These are phyloP conservation scores for Arctium lappa DNA, from an alignment of 129 eudicot genomes.

Conservation along the genomic window DNA sequence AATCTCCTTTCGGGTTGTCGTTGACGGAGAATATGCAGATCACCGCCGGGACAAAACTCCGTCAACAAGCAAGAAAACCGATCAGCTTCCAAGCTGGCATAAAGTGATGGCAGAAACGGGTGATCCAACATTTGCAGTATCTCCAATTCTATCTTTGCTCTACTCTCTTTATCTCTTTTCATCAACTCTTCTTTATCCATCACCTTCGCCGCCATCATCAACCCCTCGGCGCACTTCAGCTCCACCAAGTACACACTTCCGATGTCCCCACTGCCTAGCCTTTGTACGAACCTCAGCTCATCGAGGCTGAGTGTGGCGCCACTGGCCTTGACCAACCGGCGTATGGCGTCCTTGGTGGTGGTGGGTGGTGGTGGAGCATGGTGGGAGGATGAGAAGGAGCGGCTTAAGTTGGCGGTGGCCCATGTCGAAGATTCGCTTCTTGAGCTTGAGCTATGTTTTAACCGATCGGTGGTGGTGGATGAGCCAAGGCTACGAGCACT, in stretches of 20 bases:
- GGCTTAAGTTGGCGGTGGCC: slow-evolving; percentile 12
- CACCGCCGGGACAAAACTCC: slow-evolving; percentile 83
- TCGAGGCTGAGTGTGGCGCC: slow-evolving; percentile 21
- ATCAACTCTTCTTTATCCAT: slow-evolving; percentile 81
- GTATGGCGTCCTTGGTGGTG: slow-evolving; percentile 36
- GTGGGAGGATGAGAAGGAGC: slow-evolving; percentile 10
- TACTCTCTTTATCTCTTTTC: slow-evolving; percentile 49
- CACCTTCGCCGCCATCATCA: slow-evolving; percentile 75
- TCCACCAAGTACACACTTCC: slow-evolving; percentile 79
- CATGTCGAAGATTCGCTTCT: slow-evolving; percentile 30
- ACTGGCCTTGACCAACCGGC: slow-evolving; percentile 18
- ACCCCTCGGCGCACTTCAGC: slow-evolving; percentile 53
- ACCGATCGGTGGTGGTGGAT: background rate
- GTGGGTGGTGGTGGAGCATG: slow-evolving; percentile 30
- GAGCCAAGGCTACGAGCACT: slow-evolving; percentile 34
- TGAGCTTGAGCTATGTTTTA: slow-evolving; percentile 40
- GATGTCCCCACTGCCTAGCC: slow-evolving; percentile 75
- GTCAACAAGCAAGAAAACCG: slow-evolving; percentile 74
- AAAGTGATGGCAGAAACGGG: slow-evolving; percentile 71
- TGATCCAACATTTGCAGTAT: slow-evolving; percentile 69
- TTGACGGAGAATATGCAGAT: slow-evolving; percentile 74
- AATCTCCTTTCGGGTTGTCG: slow-evolving; percentile 63
- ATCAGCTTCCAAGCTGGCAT: slow-evolving; percentile 49
- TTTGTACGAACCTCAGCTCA: slow-evolving; percentile 45
- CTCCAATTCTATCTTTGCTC: slow-evolving; percentile 66